phyloP scores from a whole-genome alignment of 2,329 filamentous ascomycete genomes.

The Arachnopeziza araneosa region DNA sequence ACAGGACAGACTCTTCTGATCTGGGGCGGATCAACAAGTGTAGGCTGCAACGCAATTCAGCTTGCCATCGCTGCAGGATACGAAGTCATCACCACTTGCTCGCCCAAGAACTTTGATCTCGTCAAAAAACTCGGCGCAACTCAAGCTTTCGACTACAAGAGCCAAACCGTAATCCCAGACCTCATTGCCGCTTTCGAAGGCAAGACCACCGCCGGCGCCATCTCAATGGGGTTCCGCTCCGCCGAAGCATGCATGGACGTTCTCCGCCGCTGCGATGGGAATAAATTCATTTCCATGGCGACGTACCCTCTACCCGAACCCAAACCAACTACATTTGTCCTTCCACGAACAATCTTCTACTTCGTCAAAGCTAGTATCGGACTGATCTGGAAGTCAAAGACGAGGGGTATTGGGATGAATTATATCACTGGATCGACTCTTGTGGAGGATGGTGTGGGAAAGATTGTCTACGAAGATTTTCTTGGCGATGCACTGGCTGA shows the following conservation, averaged over 20 bases:
- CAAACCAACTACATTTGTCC: not conserved
- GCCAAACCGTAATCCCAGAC: slow-evolving; percentile 9
- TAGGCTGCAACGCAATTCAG: slow-evolving; percentile 35
- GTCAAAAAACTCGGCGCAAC: slow-evolving; percentile 36
- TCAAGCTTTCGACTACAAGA: slow-evolving; percentile 36
- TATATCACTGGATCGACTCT: not conserved
- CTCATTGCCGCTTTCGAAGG: slow-evolving; percentile 4
- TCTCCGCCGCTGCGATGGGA: not conserved
- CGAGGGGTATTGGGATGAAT: slow-evolving; percentile 1
- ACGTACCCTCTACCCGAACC: not conserved
- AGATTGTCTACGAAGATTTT: slow-evolving; percentile 34
- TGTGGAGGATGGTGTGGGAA: slow-evolving; percentile 11
- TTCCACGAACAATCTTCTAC: not conserved
- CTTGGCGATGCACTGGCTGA: slow-evolving; percentile 33
- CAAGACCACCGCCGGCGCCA: slow-evolving; percentile 29
- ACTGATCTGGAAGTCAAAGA: not conserved
- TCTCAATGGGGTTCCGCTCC: slow-evolving; percentile 7
- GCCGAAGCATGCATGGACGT: slow-evolving; percentile 1
- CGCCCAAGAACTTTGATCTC: slow-evolving; percentile 31
- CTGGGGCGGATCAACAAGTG: slow-evolving; percentile 17
- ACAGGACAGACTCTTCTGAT: slow-evolving; percentile 30
- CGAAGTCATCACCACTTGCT: slow-evolving; percentile 34
- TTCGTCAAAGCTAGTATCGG: slow-evolving; percentile 1
- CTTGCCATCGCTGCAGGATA: slow-evolving; percentile 37
- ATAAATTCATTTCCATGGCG: slow-evolving; percentile 5